Conservation (phyloP, 108 stramenopile species). For the Hondaea fermentalgiana region DNA sequence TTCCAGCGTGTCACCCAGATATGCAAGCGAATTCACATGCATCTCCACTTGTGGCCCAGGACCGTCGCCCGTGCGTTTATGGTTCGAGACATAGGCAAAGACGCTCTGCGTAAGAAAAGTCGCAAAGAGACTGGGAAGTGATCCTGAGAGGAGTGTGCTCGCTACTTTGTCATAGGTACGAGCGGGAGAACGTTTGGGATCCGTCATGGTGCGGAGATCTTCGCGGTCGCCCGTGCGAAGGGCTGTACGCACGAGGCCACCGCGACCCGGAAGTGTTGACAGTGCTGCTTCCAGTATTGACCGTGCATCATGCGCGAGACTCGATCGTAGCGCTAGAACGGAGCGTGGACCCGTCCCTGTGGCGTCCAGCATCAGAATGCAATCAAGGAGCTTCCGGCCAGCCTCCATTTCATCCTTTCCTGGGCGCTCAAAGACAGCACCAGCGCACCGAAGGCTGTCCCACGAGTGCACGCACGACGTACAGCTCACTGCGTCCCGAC, state of each 20-base stretch:
- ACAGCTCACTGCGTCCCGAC: not conserved
- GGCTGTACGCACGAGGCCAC: not conserved
- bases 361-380: not conserved
- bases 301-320: not conserved
- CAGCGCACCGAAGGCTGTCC: not conserved
- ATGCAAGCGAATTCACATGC: not conserved
- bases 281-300: not conserved
- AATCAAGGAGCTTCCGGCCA: not conserved
- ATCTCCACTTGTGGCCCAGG: not conserved
- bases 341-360: not conserved
- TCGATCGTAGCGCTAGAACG: not conserved
- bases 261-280: not conserved
- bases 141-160: not conserved
- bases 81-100: not conserved
- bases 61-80: not conserved
- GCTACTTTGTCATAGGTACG: not conserved
- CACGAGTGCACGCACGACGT: not conserved
- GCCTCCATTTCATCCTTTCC: not conserved
- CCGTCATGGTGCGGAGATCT: not conserved
- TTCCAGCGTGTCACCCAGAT: not conserved
- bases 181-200: not conserved
- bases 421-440: not conserved
- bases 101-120: not conserved
- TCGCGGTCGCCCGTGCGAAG: not conserved
- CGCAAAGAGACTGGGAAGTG: not conserved